Percentiles rank a stretch among this genome's conserved stretches.
phyloP scores from a whole-genome alignment of 2,329 filamentous ascomycete species.

The Pseudogymnoascus sp. region DNA sequence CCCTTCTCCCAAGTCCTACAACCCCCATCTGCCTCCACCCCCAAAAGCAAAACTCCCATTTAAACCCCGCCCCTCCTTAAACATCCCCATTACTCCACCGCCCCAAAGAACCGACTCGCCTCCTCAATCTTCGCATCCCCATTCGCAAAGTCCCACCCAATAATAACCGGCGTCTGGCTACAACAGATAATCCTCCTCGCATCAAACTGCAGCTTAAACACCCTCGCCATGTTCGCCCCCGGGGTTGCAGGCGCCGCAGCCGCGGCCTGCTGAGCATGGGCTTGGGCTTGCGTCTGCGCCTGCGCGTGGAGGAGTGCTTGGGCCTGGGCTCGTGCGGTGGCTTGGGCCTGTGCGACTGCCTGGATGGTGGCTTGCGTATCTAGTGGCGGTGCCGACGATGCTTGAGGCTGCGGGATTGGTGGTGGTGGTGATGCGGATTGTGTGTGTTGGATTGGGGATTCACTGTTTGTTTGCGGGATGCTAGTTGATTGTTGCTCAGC shows the following conservation, averaged over 20 bases:
- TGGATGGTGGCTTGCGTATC: not conserved
- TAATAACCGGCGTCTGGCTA: constrained; percentile 83
- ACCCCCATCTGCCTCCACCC: not conserved
- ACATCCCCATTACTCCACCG: constrained; percentile 41
- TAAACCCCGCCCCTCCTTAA: not conserved
- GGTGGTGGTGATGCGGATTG: not conserved
- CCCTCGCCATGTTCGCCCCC: constrained; percentile 46
- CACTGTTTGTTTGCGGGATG: not conserved
- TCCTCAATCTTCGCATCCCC: constrained; percentile 74
- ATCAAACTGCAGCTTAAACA: constrained; percentile 97
- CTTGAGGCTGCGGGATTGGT: not conserved
- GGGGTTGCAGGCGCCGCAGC: constrained; percentile 5
- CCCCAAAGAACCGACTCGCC: constrained; percentile 70
- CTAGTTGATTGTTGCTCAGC: not conserved
- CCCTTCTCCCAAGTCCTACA: not conserved
- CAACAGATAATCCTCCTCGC: constrained; percentile 90
- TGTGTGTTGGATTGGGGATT: not conserved
- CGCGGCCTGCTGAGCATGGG: constrained; percentile 17
- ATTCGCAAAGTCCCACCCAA: constrained; percentile 97
- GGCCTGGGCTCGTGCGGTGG: not conserved
- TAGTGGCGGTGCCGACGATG: not conserved
- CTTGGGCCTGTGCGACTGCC: not conserved
- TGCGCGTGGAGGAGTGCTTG: constrained; percentile 27
- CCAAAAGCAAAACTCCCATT: not conserved
- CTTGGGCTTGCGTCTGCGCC: constrained; percentile 31